Percentiles rank a stretch among this genome's conserved stretches.
Conservation (phyloP, 169 alveolate species). For the Plasmodium cynomolgi region DNA sequence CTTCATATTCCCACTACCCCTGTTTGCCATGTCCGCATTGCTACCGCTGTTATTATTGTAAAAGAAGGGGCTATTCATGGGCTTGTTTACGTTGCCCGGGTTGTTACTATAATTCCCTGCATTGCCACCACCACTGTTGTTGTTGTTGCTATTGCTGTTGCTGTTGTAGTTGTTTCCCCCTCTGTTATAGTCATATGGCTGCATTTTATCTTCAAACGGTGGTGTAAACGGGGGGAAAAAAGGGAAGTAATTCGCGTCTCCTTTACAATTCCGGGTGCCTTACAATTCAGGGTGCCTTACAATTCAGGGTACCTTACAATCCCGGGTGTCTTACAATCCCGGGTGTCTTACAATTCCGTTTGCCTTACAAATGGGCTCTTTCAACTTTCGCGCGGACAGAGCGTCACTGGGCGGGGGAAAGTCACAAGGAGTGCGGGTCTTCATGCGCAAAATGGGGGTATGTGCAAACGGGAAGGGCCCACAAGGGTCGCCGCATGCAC, state of each 20-base stretch:
- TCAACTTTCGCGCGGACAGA: neutral
- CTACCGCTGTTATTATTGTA: conserved; percentile 9
- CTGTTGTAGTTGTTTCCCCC: conserved; percentile 48
- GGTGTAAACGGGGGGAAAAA: neutral
- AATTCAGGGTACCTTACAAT: too few species aligned
- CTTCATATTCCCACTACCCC: conserved; percentile 11
- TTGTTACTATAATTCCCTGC: conserved; percentile 15
- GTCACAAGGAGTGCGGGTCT: neutral
- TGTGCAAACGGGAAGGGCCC: neutral
- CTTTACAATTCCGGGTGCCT: neutral
- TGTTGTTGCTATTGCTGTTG: neutral
- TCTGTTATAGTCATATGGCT: conserved; percentile 57
- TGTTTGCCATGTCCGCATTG: neutral
- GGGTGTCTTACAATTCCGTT: neutral
- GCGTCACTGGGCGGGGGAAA: neutral
- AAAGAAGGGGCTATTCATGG: conserved; percentile 56
- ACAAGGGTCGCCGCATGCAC: neutral
- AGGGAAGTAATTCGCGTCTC: neutral
- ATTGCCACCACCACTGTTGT: neutral
- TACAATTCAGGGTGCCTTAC: neutral
- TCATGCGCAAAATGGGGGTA: neutral
- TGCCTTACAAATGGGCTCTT: neutral
- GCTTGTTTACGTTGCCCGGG: conserved; percentile 48
- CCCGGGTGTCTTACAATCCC: too few species aligned
- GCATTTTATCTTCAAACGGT: conserved; percentile 43